Evolutionary conservation across 1,139 yeast species (phyloP).

Genomic region (Candida dubliniensis): DNA sequence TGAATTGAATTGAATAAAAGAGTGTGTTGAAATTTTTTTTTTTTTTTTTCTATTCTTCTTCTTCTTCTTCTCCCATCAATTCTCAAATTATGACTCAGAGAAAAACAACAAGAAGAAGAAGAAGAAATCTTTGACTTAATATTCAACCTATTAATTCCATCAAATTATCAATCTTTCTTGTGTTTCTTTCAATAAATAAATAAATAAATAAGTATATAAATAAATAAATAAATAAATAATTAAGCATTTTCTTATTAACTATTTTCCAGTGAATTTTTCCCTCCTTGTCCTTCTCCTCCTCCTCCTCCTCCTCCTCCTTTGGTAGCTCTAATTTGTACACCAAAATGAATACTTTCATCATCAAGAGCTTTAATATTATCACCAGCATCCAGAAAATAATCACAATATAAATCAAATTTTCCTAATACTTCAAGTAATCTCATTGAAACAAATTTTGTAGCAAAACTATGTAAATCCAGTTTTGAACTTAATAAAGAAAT

Average conservation of each 20-base stretch:
- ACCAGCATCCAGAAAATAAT: slow-evolving; percentile 19
- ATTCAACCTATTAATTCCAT: too few species aligned
- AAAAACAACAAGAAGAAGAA: too few species aligned
- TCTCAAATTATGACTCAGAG: too few species aligned
- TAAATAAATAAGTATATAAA: too few species aligned
- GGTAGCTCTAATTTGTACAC: slow-evolving; percentile 21
- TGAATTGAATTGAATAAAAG: too few species aligned
- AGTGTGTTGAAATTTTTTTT: not conserved
- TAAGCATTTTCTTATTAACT: too few species aligned
- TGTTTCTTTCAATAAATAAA: too few species aligned
- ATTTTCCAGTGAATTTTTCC: too few species aligned
- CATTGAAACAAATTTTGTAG: slow-evolving; percentile 32
- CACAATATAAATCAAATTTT: slow-evolving; percentile 32
- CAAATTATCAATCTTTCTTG: too few species aligned
- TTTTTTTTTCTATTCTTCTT: not conserved
- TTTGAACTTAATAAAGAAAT: slow-evolving; percentile 31
- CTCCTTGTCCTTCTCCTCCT: not conserved
- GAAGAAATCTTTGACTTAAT: too few species aligned
- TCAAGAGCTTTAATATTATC: slow-evolving; percentile 8
- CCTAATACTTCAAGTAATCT: slow-evolving; percentile 37
- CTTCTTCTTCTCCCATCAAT: not conserved
- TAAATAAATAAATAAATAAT: too few species aligned
- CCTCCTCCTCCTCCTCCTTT: not conserved
- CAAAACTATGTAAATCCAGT: slow-evolving; percentile 34
- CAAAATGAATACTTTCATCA: slow-evolving; percentile 17